Conservation (phyloP, 225 moss, liverwort and hornwort species). For the Marchantia paleacea region DNA sequence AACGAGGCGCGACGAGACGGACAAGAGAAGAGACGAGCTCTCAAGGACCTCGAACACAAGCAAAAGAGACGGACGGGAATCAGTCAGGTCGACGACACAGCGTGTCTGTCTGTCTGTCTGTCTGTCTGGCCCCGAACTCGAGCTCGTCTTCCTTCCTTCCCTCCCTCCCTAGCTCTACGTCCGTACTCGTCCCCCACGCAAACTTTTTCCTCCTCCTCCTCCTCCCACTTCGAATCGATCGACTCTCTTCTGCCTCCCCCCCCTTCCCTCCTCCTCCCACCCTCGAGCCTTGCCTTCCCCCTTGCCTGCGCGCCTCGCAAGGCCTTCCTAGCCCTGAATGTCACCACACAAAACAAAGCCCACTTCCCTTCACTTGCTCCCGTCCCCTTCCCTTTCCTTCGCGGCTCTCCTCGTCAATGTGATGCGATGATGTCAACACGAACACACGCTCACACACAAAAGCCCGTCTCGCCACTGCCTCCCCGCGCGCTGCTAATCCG, state of each 20-base stretch:
- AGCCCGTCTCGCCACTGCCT: not conserved
- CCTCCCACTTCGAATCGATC: not conserved
- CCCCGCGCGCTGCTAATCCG: slow-evolving; percentile 3
- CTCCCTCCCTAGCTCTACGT: not conserved
- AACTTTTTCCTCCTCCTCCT: not conserved
- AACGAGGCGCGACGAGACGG: not conserved
- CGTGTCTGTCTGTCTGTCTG: no score
- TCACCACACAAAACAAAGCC: slow-evolving; percentile 1
- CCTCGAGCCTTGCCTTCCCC: not conserved
- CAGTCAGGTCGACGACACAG: not conserved
- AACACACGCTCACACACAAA: not conserved
- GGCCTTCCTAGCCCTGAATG: no score
- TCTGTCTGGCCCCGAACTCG: not conserved
- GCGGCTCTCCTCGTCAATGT: not conserved
- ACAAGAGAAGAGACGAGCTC: not conserved
- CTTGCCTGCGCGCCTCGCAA: not conserved
- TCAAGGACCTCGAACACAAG: not conserved
- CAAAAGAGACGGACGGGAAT: not conserved
- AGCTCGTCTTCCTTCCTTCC: not conserved
- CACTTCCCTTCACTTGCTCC: no score
- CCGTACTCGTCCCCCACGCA: not conserved
- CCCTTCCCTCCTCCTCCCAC: no score
- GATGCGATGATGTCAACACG: slow-evolving; percentile 1
- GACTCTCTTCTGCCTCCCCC: not conserved
- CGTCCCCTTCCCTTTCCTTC: no score